phyloP scores from a whole-genome alignment of 2,329 filamentous ascomycete genomes.

The Penicillium sp. region DNA sequence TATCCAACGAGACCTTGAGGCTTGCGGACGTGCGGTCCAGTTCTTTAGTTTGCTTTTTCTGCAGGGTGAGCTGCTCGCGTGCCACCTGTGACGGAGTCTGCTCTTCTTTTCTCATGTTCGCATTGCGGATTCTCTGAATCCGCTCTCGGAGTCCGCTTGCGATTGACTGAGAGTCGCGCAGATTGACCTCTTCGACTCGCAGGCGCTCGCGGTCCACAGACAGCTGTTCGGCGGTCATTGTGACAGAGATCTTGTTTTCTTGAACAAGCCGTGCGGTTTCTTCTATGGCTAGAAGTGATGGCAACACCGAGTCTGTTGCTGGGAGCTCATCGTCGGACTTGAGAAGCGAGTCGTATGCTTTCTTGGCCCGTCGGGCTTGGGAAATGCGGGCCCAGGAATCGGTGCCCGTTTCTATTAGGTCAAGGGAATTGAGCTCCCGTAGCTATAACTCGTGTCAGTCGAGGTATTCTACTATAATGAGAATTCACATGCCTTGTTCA shows the following conservation, averaged over 20 bases:
- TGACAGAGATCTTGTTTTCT: conserved; percentile 63
- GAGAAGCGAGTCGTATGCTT: conserved; percentile 65
- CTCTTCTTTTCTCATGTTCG: conserved; percentile 57
- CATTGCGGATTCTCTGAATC: conserved; percentile 59
- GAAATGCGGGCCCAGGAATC: conserved; percentile 37
- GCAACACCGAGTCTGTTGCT: conserved; percentile 64
- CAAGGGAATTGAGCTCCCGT: conserved; percentile 31
- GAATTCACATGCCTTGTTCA: conserved; percentile 45
- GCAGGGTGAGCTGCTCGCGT: conserved; percentile 60
- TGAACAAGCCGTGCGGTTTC: conserved; percentile 64
- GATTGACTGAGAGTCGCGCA: conserved; percentile 52
- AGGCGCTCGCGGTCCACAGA: conserved; percentile 41
- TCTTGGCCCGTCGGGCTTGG: conserved; percentile 57
- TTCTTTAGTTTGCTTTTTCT: conserved; percentile 58
- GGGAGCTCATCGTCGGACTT: conserved; percentile 66
- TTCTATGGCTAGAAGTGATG: conserved; percentile 69
- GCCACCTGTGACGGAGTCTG: conserved; percentile 63
- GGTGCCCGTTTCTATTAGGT: conserved; percentile 32
- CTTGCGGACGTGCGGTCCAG: conserved; percentile 63
- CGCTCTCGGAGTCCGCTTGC: conserved; percentile 54
- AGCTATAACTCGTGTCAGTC: conserved; percentile 31
- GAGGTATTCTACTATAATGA: neutral
- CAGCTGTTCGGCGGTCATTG: conserved; percentile 44
- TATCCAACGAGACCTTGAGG: conserved; percentile 64
- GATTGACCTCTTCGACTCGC: conserved; percentile 47